Percentiles rank a stretch among this genome's conserved stretches.
Conservation (phyloP, 805 yeast genomes). For the Saccharomycopsis microspora region DNA sequence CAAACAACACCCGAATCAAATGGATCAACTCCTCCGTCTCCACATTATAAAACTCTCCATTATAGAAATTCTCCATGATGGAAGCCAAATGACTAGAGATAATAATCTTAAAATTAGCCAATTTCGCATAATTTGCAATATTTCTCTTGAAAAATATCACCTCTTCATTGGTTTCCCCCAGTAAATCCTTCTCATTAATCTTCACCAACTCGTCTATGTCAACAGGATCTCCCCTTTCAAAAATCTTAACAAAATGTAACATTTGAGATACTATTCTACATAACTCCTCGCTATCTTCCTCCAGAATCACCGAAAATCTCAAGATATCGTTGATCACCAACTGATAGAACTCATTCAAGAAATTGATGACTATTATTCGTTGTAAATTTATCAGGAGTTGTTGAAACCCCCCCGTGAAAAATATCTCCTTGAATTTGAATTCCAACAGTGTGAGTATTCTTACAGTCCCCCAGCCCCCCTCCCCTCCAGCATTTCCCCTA, state of each 20-base stretch:
- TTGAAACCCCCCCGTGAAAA: slow-evolving; percentile 14
- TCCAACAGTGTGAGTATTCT: slow-evolving; percentile 14
- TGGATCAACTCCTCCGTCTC: slow-evolving; percentile 29
- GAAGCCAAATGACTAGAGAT: slow-evolving; percentile 23
- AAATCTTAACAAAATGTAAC: slow-evolving; percentile 9
- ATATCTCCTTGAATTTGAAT: slow-evolving; percentile 17
- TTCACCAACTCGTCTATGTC: background rate
- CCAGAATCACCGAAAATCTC: slow-evolving; percentile 9
- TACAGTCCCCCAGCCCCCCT: background rate
- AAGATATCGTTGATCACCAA: slow-evolving; percentile 14
- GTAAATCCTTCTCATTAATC: background rate
- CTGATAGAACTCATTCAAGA: slow-evolving; percentile 15
- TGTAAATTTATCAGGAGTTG: slow-evolving; percentile 7
- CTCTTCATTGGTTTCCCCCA: background rate
- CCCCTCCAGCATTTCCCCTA: background rate
- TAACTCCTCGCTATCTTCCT: slow-evolving; percentile 12
- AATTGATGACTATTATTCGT: slow-evolving; percentile 11
- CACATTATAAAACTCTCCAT: slow-evolving; percentile 33
- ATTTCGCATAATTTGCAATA: slow-evolving; percentile 9
- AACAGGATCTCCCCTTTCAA: background rate
- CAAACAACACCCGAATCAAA: slow-evolving; percentile 26
- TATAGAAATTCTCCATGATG: slow-evolving; percentile 33
- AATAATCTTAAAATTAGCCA: slow-evolving; percentile 12
- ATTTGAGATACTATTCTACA: slow-evolving; percentile 8
- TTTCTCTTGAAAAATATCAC: slow-evolving; percentile 6